Evolutionary conservation across 345 rosid species (phyloP).

Genomic region (Euphorbia peplus): DNA sequence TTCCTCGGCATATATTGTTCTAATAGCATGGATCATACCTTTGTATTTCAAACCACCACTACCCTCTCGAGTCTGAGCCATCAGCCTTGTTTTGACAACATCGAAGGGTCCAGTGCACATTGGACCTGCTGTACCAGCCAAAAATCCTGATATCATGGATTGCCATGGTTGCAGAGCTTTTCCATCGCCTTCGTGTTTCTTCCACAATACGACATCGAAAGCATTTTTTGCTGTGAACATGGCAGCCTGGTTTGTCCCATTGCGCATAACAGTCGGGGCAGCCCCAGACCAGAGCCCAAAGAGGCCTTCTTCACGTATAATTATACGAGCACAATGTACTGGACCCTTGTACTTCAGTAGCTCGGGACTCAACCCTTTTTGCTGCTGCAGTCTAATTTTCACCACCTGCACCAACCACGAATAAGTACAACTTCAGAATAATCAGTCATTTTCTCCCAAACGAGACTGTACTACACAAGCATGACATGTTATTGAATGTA

Average conservation of each 20-base stretch:
- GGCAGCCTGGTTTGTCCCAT: constrained; percentile 95
- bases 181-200: constrained; percentile 93
- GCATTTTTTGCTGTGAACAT: constrained; percentile 93
- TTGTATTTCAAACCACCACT: constrained; percentile 68
- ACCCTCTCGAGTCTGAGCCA: constrained; percentile 72
- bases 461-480: neutral
- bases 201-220: constrained; percentile 79
- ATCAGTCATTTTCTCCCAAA: neutral
- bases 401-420: constrained; percentile 59
- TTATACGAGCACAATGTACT: constrained; percentile 69
- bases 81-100: constrained; percentile 95
- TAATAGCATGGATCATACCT: constrained; percentile 91
- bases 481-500: neutral
- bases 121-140: constrained; percentile 93
- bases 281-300: constrained; percentile 96
- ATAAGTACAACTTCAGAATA: constrained; percentile 15
- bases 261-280: constrained; percentile 93
- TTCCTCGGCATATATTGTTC: constrained; percentile 78
- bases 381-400: constrained; percentile 93
- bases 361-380: constrained; percentile 75
- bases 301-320: constrained; percentile 69
- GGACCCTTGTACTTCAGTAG: constrained; percentile 92
- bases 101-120: constrained; percentile 94
- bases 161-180: constrained; percentile 83
- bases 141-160: constrained; percentile 93